Evolutionary conservation across 371 early-diverging fungal genomes (phyloP).

Genomic region (Umbelopsis sp.): DNA sequence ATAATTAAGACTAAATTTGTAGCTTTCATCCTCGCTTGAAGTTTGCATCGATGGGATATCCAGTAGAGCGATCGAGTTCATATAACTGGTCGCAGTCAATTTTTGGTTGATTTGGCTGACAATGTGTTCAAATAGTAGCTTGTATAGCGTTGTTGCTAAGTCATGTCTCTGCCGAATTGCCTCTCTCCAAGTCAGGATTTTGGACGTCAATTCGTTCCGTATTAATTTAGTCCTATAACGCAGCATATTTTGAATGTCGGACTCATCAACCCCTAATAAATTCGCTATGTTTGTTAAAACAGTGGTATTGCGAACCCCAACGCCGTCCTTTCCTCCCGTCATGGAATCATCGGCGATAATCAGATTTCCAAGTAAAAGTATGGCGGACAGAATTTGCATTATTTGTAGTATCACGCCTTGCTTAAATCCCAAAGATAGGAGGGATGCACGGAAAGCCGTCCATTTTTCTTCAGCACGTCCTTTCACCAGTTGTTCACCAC

Average conservation of each 20-base stretch:
- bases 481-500: background rate
- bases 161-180: constrained; percentile 46
- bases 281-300: constrained; percentile 69
- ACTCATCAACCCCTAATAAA: constrained; percentile 73
- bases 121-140: constrained; percentile 70
- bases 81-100: constrained; percentile 53
- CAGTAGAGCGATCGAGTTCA: constrained; percentile 62
- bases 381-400: constrained; percentile 77
- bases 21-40: constrained; percentile 36
- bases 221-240: constrained; percentile 65
- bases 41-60: constrained; percentile 65
- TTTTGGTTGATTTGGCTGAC: constrained; percentile 67
- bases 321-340: constrained; percentile 49
- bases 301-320: constrained; percentile 53
- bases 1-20: constrained; percentile 78
- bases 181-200: background rate
- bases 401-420: constrained; percentile 73
- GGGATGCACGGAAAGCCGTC: constrained; percentile 52
- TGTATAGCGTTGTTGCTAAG: constrained; percentile 63
- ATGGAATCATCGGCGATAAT: constrained; percentile 65
- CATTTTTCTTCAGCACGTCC: background rate
- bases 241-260: constrained; percentile 68
- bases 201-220: background rate
- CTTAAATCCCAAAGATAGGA: constrained; percentile 77
- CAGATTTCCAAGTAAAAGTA: constrained; percentile 82